Percentiles rank a stretch among this genome's conserved stretches.
Evolutionary conservation across 2,329 filamentous ascomycete genomes (phyloP).

Genomic region (Sordariomycetes sp.): DNA sequence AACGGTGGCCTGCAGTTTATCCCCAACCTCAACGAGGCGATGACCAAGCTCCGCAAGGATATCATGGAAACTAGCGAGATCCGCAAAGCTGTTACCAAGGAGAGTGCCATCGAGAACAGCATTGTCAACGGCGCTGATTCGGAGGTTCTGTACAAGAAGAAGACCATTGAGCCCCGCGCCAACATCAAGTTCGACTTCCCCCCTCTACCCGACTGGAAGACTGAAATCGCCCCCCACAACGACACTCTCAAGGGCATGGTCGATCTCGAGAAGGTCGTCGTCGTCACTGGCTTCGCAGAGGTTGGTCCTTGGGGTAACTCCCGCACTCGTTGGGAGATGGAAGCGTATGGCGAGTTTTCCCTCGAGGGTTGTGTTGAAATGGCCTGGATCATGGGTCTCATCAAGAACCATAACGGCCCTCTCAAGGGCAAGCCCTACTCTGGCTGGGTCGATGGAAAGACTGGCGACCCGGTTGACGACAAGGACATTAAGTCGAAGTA

Average conservation of each 20-base stretch:
- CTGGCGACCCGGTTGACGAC: constrained; percentile 90
- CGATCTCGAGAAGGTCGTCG: constrained; percentile 91
- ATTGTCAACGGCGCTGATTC: constrained; percentile 90
- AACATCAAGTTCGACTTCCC: constrained; percentile 99
- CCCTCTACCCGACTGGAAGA: constrained; percentile 80
- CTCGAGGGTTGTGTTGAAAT: constrained; percentile 97
- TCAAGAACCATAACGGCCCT: constrained; percentile 95
- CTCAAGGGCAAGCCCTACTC: constrained; percentile 96
- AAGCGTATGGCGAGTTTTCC: constrained; percentile 91
- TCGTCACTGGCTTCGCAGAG: constrained; percentile 93
- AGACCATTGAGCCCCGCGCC: constrained; percentile 83
- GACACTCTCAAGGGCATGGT: constrained; percentile 93
- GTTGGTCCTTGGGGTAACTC: constrained; percentile 98
- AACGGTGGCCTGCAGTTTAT: constrained; percentile 98
- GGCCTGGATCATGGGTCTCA: constrained; percentile 99
- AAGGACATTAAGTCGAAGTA: constrained; percentile 98
- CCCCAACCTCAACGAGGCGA: constrained; percentile 86
- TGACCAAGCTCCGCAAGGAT: constrained; percentile 87
- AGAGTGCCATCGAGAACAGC: constrained; percentile 94
- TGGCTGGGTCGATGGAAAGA: constrained; percentile 93
- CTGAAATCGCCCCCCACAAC: constrained; percentile 82
- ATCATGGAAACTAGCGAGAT: constrained; percentile 94
- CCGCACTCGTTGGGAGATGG: constrained; percentile 98
- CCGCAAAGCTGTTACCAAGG: constrained; percentile 86
- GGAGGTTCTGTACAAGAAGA: constrained; percentile 90